Conservation (phyloP, 1,284 basidiomycete species). For the Cryptococcus deneoformans region DNA sequence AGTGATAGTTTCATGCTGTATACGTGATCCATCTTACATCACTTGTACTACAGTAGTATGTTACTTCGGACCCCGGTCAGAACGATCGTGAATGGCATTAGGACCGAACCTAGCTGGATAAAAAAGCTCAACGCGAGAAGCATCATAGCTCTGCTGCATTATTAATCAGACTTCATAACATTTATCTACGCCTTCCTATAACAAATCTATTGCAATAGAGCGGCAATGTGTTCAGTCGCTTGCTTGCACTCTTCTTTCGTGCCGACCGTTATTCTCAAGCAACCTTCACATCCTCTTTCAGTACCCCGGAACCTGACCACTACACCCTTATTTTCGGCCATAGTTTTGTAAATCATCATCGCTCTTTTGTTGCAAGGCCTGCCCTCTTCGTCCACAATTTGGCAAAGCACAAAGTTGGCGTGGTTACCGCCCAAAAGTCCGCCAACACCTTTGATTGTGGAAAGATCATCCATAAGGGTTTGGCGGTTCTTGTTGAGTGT, state of each 20-base stretch:
- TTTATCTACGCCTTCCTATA: neutral
- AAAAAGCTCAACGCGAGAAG: too few species aligned
- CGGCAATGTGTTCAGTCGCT: constrained; percentile 48
- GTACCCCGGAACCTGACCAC: constrained; percentile 88
- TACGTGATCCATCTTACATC: too few species aligned
- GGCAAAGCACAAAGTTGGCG: constrained; percentile 89
- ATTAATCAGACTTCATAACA: too few species aligned
- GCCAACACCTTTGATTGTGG: constrained; percentile 63
- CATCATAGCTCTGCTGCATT: too few species aligned
- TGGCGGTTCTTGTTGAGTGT: constrained; percentile 62
- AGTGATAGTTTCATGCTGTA: too few species aligned
- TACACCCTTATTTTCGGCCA: constrained; percentile 82
- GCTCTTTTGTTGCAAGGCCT: constrained; percentile 69
- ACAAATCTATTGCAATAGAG: constrained; percentile 3
- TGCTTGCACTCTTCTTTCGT: constrained; percentile 71
- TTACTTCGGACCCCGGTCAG: too few species aligned
- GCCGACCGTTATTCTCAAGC: constrained; percentile 87
- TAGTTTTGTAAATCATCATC: constrained; percentile 68
- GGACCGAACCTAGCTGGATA: too few species aligned
- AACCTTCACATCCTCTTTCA: constrained; percentile 84
- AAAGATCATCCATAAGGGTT: constrained; percentile 56
- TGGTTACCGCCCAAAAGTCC: constrained; percentile 73
- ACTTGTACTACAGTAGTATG: too few species aligned
- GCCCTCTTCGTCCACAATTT: constrained; percentile 61
- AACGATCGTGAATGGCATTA: too few species aligned